phyloP scores from a whole-genome alignment of 2,329 filamentous ascomycete species.

The Elsinoe fawcettii region DNA sequence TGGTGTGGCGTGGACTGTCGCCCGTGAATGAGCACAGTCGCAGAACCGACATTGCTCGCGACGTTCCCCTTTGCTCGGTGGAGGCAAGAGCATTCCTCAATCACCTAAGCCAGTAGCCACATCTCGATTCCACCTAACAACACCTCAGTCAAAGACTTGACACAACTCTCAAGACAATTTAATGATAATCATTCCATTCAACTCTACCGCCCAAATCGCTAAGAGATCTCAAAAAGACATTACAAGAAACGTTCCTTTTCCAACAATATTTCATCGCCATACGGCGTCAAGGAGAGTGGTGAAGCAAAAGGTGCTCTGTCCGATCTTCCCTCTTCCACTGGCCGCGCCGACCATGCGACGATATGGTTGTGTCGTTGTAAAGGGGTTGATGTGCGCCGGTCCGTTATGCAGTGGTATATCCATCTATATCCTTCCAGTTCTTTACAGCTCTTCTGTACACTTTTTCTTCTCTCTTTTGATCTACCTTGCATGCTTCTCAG shows the following conservation, averaged over 20 bases:
- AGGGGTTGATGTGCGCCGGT: not conserved
- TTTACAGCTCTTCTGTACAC: not conserved
- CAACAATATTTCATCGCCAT: not conserved
- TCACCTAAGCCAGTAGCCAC: no score
- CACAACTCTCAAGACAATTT: no score
- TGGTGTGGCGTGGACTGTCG: not conserved
- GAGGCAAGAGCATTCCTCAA: not conserved
- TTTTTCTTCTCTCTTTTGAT: not conserved
- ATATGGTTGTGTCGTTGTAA: no score
- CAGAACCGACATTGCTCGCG: not conserved
- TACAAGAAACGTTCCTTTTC: conserved; percentile 3
- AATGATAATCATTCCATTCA: no score
- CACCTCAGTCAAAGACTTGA: no score
- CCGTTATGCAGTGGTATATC: conserved; percentile 9
- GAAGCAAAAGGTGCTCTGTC: not conserved
- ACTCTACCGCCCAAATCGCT: no score
- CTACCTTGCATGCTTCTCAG: not conserved
- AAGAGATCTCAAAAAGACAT: not conserved
- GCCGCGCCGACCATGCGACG: not conserved
- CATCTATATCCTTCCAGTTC: not conserved
- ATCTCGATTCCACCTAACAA: no score
- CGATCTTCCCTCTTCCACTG: not conserved
- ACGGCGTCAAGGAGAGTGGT: conserved; percentile 3
- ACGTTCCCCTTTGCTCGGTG: no score
- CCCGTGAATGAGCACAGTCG: no score